Percentiles rank a stretch among this genome's conserved stretches.
Evolutionary conservation across 2,329 filamentous ascomycete species (phyloP).

Genomic region (Curvularia spicifera): DNA sequence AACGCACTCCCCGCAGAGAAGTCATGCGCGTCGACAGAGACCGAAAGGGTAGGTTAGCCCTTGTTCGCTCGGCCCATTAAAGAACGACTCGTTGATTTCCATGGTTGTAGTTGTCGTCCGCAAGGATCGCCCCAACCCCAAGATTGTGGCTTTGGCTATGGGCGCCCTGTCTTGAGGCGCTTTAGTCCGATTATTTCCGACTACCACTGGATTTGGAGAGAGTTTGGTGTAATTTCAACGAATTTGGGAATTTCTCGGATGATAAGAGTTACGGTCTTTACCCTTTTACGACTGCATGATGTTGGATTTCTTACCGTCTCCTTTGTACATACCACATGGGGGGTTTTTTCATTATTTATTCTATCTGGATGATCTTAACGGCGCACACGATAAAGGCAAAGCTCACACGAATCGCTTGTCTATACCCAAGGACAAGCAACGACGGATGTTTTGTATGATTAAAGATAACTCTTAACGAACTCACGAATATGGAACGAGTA

Average conservation of each 20-base stretch:
- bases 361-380: background rate
- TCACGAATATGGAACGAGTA: background rate
- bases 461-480: slow-evolving; percentile 3
- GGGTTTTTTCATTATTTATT: slow-evolving; percentile 1
- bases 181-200: background rate
- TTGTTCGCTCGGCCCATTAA: slow-evolving; percentile 74
- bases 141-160: slow-evolving; percentile 46
- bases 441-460: slow-evolving; percentile 11
- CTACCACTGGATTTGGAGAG: background rate
- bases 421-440: slow-evolving; percentile 1
- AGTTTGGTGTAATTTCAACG: background rate
- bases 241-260: background rate
- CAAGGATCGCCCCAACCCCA: slow-evolving; percentile 49
- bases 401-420: background rate
- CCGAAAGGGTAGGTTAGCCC: slow-evolving; percentile 93
- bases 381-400: slow-evolving; percentile 11
- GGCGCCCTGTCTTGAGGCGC: slow-evolving; percentile 11
- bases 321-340: background rate
- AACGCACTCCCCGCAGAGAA: slow-evolving; percentile 58
- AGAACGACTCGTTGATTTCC: slow-evolving; percentile 44
- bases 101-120: slow-evolving; percentile 41
- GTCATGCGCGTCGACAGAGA: slow-evolving; percentile 81
- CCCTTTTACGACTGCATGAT: slow-evolving; percentile 1
- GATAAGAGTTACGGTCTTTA: background rate
- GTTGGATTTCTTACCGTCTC: background rate